Conservation (phyloP, 257 asterid genomes). For the Nicotiana obtusifolia region DNA sequence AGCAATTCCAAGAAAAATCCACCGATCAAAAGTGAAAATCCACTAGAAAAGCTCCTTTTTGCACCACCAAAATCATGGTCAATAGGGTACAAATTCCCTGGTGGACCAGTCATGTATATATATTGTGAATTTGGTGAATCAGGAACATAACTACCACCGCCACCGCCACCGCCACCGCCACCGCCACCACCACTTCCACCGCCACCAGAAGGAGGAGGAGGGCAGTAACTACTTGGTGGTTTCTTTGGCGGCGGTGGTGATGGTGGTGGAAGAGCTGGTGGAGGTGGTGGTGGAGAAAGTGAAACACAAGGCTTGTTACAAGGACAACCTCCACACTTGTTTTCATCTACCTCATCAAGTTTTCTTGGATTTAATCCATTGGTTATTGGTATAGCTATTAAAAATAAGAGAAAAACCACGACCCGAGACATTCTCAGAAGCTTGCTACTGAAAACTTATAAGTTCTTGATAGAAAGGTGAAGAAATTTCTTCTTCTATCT, state of each 20-base stretch:
- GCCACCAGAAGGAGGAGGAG: conserved; percentile 54
- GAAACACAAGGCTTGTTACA: conserved; percentile 59
- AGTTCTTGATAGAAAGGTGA: neutral
- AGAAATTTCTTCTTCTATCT: neutral
- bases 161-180: neutral
- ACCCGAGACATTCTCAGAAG: conserved; percentile 13
- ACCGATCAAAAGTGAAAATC: conserved; percentile 17
- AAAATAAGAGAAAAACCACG: conserved; percentile 4
- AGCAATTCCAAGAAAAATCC: conserved; percentile 14
- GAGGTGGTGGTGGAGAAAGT: conserved; percentile 25
- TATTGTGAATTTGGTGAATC: conserved; percentile 43
- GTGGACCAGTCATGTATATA: conserved; percentile 65
- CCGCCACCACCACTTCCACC: conserved; percentile 7
- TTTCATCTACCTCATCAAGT: conserved; percentile 32
- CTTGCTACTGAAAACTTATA: neutral
- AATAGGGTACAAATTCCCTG: conserved; percentile 56
- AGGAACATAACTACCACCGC: conserved; percentile 17
- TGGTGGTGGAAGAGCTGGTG: conserved; percentile 25
- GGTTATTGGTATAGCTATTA: neutral
- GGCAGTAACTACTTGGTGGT: conserved; percentile 43
- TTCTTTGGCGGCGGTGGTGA: conserved; percentile 22
- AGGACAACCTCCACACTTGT: conserved; percentile 75
- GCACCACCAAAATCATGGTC: conserved; percentile 6
- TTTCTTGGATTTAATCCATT: conserved; percentile 21
- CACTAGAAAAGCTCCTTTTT: conserved; percentile 15